Conservation (phyloP, 2,329 filamentous ascomycete genomes). For the Exophiala alcalophila region DNA sequence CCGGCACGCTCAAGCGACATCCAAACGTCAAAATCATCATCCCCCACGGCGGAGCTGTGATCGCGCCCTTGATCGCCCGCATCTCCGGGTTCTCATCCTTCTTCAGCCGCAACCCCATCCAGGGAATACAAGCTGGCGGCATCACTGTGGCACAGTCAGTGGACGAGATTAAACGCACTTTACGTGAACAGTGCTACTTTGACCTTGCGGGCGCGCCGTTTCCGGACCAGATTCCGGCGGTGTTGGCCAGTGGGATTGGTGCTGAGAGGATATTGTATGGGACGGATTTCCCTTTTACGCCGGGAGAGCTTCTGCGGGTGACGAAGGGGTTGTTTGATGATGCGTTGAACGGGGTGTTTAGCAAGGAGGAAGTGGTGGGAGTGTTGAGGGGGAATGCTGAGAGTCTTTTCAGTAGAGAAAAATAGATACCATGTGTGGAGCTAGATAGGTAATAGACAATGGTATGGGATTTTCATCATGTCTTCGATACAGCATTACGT, state of each 20-base stretch:
- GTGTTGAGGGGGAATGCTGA: background rate
- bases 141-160: background rate
- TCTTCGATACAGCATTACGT: too few species aligned
- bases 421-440: too few species aligned
- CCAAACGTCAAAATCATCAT: slow-evolving; percentile 49
- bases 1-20: slow-evolving; percentile 45
- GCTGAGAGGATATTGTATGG: background rate
- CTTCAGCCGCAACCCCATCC: slow-evolving; percentile 1
- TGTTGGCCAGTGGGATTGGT: background rate
- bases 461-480: too few species aligned
- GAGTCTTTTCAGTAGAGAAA: too few species aligned
- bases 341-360: background rate
- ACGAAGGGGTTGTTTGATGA: background rate
- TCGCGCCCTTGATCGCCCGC: slow-evolving; percentile 34
- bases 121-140: background rate
- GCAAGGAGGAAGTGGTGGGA: background rate
- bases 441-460: too few species aligned
- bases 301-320: background rate
- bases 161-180: background rate
- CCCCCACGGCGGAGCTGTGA: slow-evolving; percentile 47
- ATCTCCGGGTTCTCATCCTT: slow-evolving; percentile 5
- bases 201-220: slow-evolving; percentile 8
- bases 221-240: slow-evolving; percentile 35
- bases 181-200: slow-evolving; percentile 7
- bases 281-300: background rate